These are phyloP conservation scores for Trichosporon faecale DNA, from an alignment of 1,284 basidiomycete species.

Conservation along the genomic window DNA sequence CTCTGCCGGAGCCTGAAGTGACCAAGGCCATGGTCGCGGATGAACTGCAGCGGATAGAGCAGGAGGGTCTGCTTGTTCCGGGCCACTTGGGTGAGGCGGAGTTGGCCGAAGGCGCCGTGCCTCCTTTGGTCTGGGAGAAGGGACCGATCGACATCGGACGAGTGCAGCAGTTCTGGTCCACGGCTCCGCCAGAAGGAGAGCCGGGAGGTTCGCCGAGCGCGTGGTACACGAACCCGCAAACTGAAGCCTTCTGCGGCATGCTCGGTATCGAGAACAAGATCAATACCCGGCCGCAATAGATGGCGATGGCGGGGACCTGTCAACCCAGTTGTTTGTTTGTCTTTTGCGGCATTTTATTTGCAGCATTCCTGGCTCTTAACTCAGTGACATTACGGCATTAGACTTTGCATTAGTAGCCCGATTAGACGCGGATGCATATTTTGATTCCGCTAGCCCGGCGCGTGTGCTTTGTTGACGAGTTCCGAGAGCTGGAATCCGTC, in stretches of 20 bases:
- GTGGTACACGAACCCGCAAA: conserved; percentile 87
- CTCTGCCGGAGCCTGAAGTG: conserved; percentile 62
- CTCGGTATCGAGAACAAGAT: conserved; percentile 76
- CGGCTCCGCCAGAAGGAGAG: conserved; percentile 62
- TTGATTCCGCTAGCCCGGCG: neutral
- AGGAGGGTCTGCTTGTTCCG: conserved; percentile 41
- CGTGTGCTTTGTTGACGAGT: conserved; percentile 9
- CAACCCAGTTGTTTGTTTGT: neutral
- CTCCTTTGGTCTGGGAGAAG: conserved; percentile 32
- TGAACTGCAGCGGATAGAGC: conserved; percentile 65
- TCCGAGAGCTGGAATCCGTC: neutral
- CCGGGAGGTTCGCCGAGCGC: conserved; percentile 53
- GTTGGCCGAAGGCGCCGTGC: conserved; percentile 36
- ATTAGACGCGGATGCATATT: conserved; percentile 6
- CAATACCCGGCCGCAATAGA: conserved; percentile 54
- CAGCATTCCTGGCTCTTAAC: neutral
- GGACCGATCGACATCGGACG: conserved; percentile 55
- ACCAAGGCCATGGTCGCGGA: conserved; percentile 61
- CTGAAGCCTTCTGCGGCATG: conserved; percentile 76
- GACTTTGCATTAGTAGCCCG: neutral
- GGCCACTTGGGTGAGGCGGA: conserved; percentile 16
- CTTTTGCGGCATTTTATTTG: neutral
- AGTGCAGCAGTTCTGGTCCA: conserved; percentile 69
- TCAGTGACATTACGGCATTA: neutral
- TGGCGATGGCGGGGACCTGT: neutral